Evolutionary conservation across 2,329 filamentous ascomycete species (phyloP).

Genomic region (Hymenoscyphus linearis): DNA sequence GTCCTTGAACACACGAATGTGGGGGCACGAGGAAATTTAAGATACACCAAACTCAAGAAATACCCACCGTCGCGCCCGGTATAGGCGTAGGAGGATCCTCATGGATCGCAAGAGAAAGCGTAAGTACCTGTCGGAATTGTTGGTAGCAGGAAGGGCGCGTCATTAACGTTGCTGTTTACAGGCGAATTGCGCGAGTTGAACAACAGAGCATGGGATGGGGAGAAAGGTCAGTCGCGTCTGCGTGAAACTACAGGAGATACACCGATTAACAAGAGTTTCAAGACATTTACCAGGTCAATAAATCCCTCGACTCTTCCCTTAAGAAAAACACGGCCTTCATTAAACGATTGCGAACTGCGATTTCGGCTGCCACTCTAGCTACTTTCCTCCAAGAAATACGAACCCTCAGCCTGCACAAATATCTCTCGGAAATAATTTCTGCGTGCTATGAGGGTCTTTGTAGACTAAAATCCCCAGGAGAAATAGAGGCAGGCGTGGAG

Average conservation of each 20-base stretch:
- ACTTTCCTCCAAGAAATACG: constrained; percentile 89
- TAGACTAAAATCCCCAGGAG: constrained; percentile 84
- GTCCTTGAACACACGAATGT: constrained; percentile 33
- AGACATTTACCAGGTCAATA: constrained; percentile 48
- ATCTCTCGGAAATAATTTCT: constrained; percentile 93
- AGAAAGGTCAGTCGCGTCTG: constrained; percentile 60
- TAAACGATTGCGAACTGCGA: constrained; percentile 85
- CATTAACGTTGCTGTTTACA: constrained; percentile 36
- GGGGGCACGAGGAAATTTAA: constrained; percentile 30
- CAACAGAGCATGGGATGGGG: constrained; percentile 79
- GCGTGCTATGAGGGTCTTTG: constrained; percentile 93
- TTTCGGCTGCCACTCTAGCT: constrained; percentile 70
- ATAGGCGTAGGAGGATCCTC: constrained; percentile 31
- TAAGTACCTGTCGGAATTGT: constrained; percentile 32
- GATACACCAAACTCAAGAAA: constrained; percentile 21
- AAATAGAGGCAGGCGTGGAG: constrained; percentile 87
- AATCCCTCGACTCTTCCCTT: constrained; percentile 84
- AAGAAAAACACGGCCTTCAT: constrained; percentile 99
- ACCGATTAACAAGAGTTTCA: neutral
- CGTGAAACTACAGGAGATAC: neutral
- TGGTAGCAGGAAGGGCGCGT: constrained; percentile 1
- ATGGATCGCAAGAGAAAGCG: constrained; percentile 65
- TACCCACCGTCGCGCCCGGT: constrained; percentile 16
- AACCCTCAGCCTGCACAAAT: constrained; percentile 88
- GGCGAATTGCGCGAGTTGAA: constrained; percentile 90